Evolutionary conservation across 495 filamentous ascomycete genomes (phyloP).

Genomic region (Acidomyces sp.): DNA sequence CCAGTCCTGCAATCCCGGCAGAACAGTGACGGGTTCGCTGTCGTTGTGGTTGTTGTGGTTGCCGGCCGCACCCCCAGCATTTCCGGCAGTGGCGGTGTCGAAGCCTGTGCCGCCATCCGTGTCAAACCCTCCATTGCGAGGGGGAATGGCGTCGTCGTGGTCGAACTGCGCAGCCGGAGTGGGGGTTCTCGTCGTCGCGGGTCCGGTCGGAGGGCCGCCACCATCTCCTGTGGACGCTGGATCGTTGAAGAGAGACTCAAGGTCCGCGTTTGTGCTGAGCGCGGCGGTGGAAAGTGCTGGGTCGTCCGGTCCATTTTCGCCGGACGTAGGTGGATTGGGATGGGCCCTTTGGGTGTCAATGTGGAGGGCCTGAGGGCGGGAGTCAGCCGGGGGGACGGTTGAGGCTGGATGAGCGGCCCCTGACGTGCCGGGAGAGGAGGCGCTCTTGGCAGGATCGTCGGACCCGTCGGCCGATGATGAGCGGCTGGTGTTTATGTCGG

Average conservation of each 20-base stretch:
- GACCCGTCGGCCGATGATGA: too few species aligned
- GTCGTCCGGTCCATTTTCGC: not conserved
- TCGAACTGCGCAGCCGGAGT: slow-evolving; percentile 6
- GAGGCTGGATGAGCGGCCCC: too few species aligned
- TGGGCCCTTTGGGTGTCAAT: not conserved
- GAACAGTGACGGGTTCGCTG: slow-evolving; percentile 3
- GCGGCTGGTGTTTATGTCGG: too few species aligned
- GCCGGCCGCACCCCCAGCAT: too few species aligned
- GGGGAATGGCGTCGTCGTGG: slow-evolving; percentile 11
- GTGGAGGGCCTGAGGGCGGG: too few species aligned
- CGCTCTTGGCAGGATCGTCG: not conserved
- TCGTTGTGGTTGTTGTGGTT: slow-evolving; percentile 5
- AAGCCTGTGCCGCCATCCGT: not conserved
- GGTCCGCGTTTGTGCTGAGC: slow-evolving; percentile 5
- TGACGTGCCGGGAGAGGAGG: not conserved
- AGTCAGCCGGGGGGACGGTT: too few species aligned
- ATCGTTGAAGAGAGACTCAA: slow-evolving; percentile 19
- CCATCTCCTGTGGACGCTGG: slow-evolving; percentile 1
- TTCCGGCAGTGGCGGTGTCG: not conserved
- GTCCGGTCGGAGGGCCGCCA: not conserved
- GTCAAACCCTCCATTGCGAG: too few species aligned
- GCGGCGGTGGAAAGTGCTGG: slow-evolving; percentile 9
- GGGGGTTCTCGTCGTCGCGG: not conserved
- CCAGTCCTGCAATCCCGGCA: slow-evolving; percentile 17
- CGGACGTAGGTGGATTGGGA: not conserved